These are phyloP conservation scores for Cavenderia fasciculata DNA, from an alignment of 78 protist species.

Conservation along the genomic window DNA sequence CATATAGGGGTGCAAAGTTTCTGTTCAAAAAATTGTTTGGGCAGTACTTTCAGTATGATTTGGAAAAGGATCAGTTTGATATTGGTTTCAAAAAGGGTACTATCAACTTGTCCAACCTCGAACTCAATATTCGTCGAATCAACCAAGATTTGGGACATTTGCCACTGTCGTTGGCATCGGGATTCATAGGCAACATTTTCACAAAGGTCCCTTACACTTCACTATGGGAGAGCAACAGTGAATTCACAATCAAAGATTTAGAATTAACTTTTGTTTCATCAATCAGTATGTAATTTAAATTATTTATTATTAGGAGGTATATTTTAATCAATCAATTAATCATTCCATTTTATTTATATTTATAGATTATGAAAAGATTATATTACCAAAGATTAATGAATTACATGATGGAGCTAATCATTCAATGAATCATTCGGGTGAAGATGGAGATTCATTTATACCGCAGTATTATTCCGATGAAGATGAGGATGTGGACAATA, in stretches of 20 bases:
- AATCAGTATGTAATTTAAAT: neutral
- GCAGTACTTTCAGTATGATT: slow-evolving; percentile 37
- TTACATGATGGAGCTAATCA: neutral
- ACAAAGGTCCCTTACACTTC: slow-evolving; percentile 47
- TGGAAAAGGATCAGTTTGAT: slow-evolving; percentile 55
- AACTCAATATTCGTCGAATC: slow-evolving; percentile 18
- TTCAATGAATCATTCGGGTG: neutral
- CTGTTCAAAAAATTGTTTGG: slow-evolving; percentile 51
- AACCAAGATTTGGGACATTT: slow-evolving; percentile 9
- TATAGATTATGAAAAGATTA: slow-evolving; percentile 41
- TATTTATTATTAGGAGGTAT: neutral
- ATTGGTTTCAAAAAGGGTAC: slow-evolving; percentile 64
- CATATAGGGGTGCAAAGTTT: slow-evolving; percentile 36
- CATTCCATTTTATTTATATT: neutral
- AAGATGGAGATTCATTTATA: neutral
- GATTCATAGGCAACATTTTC: slow-evolving; percentile 18
- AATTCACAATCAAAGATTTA: slow-evolving; percentile 33
- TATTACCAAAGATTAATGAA: slow-evolving; percentile 15
- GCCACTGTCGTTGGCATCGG: slow-evolving; percentile 30
- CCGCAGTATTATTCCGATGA: slow-evolving; percentile 55
- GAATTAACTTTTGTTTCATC: slow-evolving; percentile 43
- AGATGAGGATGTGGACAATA: slow-evolving; percentile 62
- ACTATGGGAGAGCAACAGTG: slow-evolving; percentile 22
- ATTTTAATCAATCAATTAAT: neutral
- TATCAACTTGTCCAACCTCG: slow-evolving; percentile 15